Evolutionary conservation across 352 stramenopile species (phyloP).

Genomic region (Pythium sukuiense): DNA sequence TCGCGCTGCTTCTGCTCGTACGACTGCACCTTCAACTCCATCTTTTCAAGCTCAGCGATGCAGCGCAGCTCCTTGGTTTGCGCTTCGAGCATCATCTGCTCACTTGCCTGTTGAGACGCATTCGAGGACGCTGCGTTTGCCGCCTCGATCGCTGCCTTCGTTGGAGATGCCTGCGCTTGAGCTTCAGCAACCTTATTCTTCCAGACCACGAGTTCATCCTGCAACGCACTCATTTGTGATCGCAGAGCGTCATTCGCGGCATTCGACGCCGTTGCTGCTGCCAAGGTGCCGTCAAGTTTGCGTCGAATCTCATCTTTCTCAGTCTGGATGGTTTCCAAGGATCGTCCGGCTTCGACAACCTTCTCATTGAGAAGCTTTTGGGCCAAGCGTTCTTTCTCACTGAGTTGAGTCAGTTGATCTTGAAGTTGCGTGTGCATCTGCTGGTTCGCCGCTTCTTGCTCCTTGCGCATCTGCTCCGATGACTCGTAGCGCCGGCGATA

Average conservation of each 20-base stretch:
- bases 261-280: conserved; percentile 37
- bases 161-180: conserved; percentile 24
- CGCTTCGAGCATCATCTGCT: conserved; percentile 61
- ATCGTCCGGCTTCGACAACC: conserved; percentile 31
- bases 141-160: conserved; percentile 13
- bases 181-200: conserved; percentile 35
- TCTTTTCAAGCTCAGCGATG: conserved; percentile 66
- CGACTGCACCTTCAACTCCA: conserved; percentile 59
- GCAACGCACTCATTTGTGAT: conserved; percentile 33
- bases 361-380: conserved; percentile 48
- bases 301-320: conserved; percentile 48
- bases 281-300: conserved; percentile 38
- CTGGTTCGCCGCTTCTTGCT: conserved; percentile 56
- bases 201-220: conserved; percentile 44
- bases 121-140: conserved; percentile 7
- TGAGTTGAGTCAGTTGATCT: conserved; percentile 39
- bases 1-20: conserved; percentile 48
- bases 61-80: conserved; percentile 75
- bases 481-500: conserved; percentile 61
- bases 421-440: conserved; percentile 59
- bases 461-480: conserved; percentile 64
- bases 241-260: conserved; percentile 34
- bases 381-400: conserved; percentile 47
- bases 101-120: conserved; percentile 34
- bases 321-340: conserved; percentile 33